These are phyloP conservation scores for Cystobasidium onofrii DNA, from an alignment of 768 basidiomycete genomes.

Conservation along the genomic window DNA sequence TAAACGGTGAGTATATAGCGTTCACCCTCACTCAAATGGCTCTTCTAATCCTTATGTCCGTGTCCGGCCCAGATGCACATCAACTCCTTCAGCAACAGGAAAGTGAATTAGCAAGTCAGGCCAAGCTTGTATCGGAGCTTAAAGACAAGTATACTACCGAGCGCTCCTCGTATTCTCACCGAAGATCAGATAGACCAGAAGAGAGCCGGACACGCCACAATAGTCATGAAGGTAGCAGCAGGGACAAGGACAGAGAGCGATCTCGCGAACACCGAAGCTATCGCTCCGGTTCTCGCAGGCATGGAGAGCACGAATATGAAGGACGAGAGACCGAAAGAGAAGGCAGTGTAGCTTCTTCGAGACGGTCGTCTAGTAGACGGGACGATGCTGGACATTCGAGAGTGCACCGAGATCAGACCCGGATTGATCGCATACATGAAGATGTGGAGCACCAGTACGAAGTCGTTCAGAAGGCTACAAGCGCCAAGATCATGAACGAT, in stretches of 20 bases:
- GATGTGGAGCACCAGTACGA: not conserved
- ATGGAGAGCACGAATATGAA: not conserved
- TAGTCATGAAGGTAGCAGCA: not conserved
- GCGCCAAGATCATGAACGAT: not conserved
- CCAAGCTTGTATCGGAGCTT: not conserved
- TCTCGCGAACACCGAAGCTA: not conserved
- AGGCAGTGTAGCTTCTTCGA: not conserved
- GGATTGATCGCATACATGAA: not conserved
- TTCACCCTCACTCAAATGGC: too few species aligned
- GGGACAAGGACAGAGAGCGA: not conserved
- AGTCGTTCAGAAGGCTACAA: not conserved
- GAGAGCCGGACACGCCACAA: not conserved
- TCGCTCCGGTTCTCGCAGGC: not conserved
- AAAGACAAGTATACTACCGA: not conserved
- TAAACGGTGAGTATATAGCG: not conserved
- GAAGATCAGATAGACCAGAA: not conserved
- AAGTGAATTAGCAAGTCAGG: not conserved
- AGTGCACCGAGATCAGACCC: not conserved
- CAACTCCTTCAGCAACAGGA: not conserved
- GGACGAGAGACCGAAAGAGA: not conserved
- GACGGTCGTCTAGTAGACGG: not conserved
- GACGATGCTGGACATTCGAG: not conserved
- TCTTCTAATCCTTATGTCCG: too few species aligned
- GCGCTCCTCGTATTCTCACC: not conserved
- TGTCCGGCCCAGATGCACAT: constrained; percentile 23